Base-by-base conservation (phyloP, 140 eudicot species). In the Stevia rebaudiana region DNA sequence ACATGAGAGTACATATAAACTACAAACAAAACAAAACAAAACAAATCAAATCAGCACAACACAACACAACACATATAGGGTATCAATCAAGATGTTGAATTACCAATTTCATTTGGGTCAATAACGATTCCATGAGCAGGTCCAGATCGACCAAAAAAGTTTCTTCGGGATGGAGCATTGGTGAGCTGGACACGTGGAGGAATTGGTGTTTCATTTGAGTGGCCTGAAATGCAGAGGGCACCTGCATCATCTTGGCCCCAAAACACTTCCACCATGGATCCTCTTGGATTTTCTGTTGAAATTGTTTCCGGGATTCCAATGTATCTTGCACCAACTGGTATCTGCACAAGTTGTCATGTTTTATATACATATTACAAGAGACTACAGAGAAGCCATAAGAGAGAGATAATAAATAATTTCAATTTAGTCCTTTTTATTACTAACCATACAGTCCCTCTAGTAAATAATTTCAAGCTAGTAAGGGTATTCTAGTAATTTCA, bases 201-300 rank as follows among this genome's bases (percentile, higher is more conserved):
- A 36, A 92, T 65, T 4, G 87, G 83, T 17, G 72, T 79, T 72
- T 88, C 95, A 16, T 59, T 47, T 0, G 98, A 88, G 73, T 83
- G 76, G 33, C 98, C 98, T 5, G 84, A 79, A 24, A 92, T 76
- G 71, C 94, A 85, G 28, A 85, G 95, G 5, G 76, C 49, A 41
- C 96, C 96, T 0, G 94, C 70, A 63, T 92, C 98, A 60, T 92
- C 95, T 76, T 88, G 96, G 49, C 71, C 89, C 98, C 96, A 92
- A 37, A 63, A 83, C 30, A 92, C 95, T 65, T 92, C 94, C 8
- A 92, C 98, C 98, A 92, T 92, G 11, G 51, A 46, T 4, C 96
- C 96, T 65, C 83, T 76, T 13, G 92, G 89, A 74, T 81, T 88
- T 61, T 85, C 96, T 47, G 74, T 70, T 13, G 94, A 61, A 59